These are phyloP conservation scores for Aspergillus hortae DNA, from an alignment of 2,329 filamentous ascomycete genomes.

Conservation along the genomic window DNA sequence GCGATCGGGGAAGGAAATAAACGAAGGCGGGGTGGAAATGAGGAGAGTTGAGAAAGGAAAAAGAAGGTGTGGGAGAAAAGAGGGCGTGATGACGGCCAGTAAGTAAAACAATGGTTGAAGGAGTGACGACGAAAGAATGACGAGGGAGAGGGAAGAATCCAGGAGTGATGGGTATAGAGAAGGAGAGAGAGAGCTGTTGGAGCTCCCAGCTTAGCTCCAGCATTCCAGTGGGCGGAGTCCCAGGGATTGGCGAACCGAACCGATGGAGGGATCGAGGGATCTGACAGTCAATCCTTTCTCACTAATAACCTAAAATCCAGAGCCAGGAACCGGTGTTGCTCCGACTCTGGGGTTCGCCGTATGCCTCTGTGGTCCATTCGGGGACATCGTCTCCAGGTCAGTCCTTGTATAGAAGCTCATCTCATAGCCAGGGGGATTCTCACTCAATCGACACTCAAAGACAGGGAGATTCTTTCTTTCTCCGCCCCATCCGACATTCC, in stretches of 20 bases:
- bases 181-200: not conserved
- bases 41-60: constrained; percentile 8
- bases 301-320: constrained; percentile 2
- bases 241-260: constrained; percentile 7
- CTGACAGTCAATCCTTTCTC: constrained; percentile 4
- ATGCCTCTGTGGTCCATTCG: not conserved
- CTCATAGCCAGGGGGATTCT: not conserved
- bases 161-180: not conserved
- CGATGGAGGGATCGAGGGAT: constrained; percentile 4
- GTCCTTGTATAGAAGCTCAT: no score
- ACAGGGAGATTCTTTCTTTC: not conserved
- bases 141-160: not conserved
- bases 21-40: constrained; percentile 10
- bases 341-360: not conserved
- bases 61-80: constrained; percentile 8
- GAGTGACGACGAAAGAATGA: constrained; percentile 3
- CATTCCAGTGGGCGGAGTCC: constrained; percentile 10
- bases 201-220: not conserved
- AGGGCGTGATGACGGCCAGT: not conserved
- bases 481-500: not conserved
- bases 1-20: constrained; percentile 8
- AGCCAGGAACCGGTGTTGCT: not conserved
- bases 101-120: constrained; percentile 3
- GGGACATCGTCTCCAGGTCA: no score
- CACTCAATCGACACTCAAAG: not conserved